Evolutionary conservation across 768 basidiomycete species (phyloP).

Genomic region (Dendrothele bispora): DNA sequence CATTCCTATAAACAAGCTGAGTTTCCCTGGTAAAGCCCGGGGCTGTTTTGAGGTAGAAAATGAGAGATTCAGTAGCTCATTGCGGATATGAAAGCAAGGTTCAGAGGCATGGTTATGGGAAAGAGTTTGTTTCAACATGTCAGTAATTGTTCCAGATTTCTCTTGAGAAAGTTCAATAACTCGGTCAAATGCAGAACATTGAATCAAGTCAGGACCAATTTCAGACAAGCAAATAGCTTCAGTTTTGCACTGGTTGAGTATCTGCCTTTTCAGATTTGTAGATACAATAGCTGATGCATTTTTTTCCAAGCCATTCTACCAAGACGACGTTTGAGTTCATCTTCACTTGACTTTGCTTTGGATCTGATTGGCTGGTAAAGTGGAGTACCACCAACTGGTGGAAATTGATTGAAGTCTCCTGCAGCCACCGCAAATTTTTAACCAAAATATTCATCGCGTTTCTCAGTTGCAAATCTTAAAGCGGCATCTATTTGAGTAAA

Average conservation of each 20-base stretch:
- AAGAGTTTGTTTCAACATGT: not conserved
- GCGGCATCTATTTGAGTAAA: constrained; percentile 24
- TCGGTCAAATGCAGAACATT: not conserved
- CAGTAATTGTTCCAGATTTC: too few species aligned
- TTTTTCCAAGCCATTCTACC: not conserved
- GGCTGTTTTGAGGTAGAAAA: constrained; percentile 2
- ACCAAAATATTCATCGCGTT: not conserved
- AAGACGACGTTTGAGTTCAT: not conserved
- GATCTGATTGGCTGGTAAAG: not conserved
- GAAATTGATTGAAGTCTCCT: not conserved
- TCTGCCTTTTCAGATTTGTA: not conserved
- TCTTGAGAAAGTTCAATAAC: too few species aligned
- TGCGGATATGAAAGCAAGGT: not conserved
- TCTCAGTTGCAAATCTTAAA: not conserved
- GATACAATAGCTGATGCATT: not conserved
- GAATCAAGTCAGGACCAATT: not conserved
- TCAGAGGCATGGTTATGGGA: not conserved
- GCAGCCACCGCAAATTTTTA: not conserved
- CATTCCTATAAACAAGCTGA: not conserved
- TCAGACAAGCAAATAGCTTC: not conserved
- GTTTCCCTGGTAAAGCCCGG: constrained; percentile 16
- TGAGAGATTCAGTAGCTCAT: not conserved
- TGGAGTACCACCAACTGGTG: constrained; percentile 12
- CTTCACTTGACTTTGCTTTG: not conserved
- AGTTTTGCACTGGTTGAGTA: not conserved